phyloP scores from a whole-genome alignment of 1,139 yeast species.

The Geotrichum candidum region DNA sequence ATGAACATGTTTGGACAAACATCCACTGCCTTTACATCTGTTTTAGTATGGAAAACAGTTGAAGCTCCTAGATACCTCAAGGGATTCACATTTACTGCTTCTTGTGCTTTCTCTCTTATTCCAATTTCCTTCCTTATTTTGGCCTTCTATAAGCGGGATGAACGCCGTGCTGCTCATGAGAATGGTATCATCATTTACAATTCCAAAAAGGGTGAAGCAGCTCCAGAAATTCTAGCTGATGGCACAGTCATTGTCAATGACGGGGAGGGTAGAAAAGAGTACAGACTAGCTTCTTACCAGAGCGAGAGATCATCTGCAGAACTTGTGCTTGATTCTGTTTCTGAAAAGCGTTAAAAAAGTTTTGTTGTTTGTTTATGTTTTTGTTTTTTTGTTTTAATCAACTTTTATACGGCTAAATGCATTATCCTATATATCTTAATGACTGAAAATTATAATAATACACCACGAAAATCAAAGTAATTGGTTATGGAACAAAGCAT shows the following conservation, averaged over 20 bases:
- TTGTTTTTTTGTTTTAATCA: neutral
- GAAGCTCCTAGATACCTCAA: slow-evolving; percentile 48
- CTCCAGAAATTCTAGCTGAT: slow-evolving; percentile 5
- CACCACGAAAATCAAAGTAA: no score
- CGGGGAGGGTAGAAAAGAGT: neutral
- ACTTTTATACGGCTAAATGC: neutral
- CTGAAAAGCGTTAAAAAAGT: neutral
- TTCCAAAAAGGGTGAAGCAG: slow-evolving; percentile 13
- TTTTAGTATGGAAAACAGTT: slow-evolving; percentile 42
- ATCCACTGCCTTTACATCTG: slow-evolving; percentile 23
- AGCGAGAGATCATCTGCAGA: neutral
- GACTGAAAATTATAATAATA: no score
- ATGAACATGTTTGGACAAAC: slow-evolving; percentile 40
- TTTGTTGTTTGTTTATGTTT: neutral
- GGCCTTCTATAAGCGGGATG: slow-evolving; percentile 54
- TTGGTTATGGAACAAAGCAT: no score
- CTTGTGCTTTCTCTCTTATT: slow-evolving; percentile 46
- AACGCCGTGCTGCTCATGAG: slow-evolving; percentile 44
- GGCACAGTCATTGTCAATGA: neutral
- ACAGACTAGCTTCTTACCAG: neutral
- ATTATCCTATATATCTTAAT: no score
- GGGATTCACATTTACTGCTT: slow-evolving; percentile 51
- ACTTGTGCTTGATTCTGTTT: neutral
- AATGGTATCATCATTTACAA: slow-evolving; percentile 39
- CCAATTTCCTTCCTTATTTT: slow-evolving; percentile 45